Evolutionary conservation across 2,329 filamentous ascomycete genomes (phyloP).

Genomic region (Nigrospora oryzae): DNA sequence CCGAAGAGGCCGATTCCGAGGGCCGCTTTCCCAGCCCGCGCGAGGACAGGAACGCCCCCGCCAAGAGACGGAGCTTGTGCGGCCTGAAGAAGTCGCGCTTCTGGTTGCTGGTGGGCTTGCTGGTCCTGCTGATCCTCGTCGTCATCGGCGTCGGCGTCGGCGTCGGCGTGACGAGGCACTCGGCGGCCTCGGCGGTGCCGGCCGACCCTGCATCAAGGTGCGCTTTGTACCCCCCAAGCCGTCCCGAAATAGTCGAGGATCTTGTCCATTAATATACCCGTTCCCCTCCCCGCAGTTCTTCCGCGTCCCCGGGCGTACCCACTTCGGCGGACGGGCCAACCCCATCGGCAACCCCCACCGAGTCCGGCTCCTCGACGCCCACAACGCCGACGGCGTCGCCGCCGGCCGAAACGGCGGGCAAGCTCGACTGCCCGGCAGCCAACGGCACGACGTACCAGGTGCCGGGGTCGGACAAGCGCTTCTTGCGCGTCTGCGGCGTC

Average conservation of each 20-base stretch:
- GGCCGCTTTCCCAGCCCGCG: constrained; percentile 4
- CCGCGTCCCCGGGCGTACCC: too few species aligned
- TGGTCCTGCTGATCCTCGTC: constrained; percentile 21
- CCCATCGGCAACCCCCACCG: not conserved
- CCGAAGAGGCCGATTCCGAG: constrained; percentile 4
- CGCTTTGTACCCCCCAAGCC: constrained; percentile 3
- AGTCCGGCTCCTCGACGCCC: not conserved
- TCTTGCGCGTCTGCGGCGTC: constrained; percentile 35
- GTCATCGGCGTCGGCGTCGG: constrained; percentile 26
- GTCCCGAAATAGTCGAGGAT: not conserved
- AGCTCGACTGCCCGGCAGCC: constrained; percentile 29
- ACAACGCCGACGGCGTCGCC: constrained; percentile 1
- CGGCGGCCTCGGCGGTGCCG: not conserved
- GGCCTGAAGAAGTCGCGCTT: constrained; percentile 23
- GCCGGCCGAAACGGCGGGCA: constrained; percentile 5
- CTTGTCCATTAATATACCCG: too few species aligned
- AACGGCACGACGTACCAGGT: constrained; percentile 36
- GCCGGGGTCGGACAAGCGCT: constrained; percentile 28
- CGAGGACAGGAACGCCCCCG: constrained; percentile 4
- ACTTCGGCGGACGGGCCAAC: not conserved
- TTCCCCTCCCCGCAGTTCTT: not conserved
- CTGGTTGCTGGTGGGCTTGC: constrained; percentile 22
- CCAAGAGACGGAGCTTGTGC: constrained; percentile 11
- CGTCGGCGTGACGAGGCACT: constrained; percentile 22
- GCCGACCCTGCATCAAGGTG: constrained; percentile 13